These are phyloP conservation scores for Auxenochlorella protothecoides DNA, from an alignment of 139 green algal species.

Conservation along the genomic window DNA sequence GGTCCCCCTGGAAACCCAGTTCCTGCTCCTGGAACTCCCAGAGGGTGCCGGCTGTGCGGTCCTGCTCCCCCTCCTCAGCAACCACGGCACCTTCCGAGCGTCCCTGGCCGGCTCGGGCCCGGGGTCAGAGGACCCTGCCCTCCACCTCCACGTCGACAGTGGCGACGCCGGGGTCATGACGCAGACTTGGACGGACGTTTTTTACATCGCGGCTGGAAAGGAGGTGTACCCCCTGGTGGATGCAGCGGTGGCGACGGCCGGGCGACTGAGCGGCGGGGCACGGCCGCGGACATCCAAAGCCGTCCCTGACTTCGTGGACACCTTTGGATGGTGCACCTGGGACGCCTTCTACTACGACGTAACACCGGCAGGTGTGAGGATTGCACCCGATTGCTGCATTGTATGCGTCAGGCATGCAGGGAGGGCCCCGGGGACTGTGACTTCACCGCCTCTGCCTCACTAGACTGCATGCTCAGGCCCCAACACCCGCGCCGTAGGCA, in stretches of 20 bases:
- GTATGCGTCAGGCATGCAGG: neutral
- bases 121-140: too few relatives aligned
- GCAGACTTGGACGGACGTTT: slow-evolving; percentile 3
- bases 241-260: slow-evolving; percentile 47
- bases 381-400: neutral
- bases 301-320: slow-evolving; percentile 62
- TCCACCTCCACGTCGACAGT: slow-evolving; percentile 38
- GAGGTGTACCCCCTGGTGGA: slow-evolving; percentile 51
- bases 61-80: slow-evolving; percentile 68
- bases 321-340: slow-evolving; percentile 88
- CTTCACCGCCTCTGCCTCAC: too few relatives aligned
- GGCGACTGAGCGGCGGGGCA: slow-evolving; percentile 52
- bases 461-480: too few relatives aligned
- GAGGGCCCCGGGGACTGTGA: neutral
- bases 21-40: slow-evolving; percentile 68
- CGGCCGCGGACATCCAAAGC: slow-evolving; percentile 46
- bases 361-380: slow-evolving; percentile 8
- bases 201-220: slow-evolving; percentile 25
- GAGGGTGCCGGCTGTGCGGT: slow-evolving; percentile 15
- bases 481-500: neutral
- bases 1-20: slow-evolving; percentile 82
- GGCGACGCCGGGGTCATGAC: slow-evolving; percentile 37
- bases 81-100: slow-evolving; percentile 50
- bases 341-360: slow-evolving; percentile 41
- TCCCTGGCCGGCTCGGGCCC: slow-evolving; percentile 29